phyloP scores from a whole-genome alignment of 768 basidiomycete genomes.

The Mrakia blollopis region DNA sequence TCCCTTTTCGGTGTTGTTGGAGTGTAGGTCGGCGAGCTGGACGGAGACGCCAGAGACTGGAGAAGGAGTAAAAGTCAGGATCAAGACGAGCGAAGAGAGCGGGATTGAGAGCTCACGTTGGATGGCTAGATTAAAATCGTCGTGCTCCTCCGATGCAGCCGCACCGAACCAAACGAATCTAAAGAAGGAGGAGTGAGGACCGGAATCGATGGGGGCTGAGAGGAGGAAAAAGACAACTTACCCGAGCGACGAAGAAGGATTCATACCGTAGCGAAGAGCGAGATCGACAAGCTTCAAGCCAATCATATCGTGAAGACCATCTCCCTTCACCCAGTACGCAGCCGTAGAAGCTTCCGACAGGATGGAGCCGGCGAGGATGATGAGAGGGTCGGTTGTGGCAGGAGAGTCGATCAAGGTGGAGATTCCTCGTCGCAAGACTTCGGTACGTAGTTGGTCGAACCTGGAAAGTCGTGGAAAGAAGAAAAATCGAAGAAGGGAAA shows the following conservation, averaged over 20 bases:
- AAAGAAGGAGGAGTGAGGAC: no score
- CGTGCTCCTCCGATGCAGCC: conserved; percentile 56
- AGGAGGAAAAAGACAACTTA: no score
- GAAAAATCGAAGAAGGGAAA: no score
- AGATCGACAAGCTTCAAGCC: conserved; percentile 51
- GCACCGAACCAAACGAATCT: conserved; percentile 65
- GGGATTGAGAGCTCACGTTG: conserved; percentile 54
- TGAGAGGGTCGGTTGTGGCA: conserved; percentile 56
- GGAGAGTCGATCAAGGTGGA: conserved; percentile 61
- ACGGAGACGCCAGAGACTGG: conserved; percentile 48
- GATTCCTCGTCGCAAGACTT: neutral
- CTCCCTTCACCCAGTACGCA: conserved; percentile 63
- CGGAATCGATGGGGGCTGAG: no score
- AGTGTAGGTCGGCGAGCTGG: conserved; percentile 59
- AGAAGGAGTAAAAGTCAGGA: neutral
- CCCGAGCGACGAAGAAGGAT: conserved; percentile 60
- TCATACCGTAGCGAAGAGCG: conserved; percentile 57
- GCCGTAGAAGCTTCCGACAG: conserved; percentile 67
- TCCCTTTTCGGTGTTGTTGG: neutral
- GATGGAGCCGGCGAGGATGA: conserved; percentile 60
- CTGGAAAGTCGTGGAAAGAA: neutral
- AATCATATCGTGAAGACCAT: conserved; percentile 58
- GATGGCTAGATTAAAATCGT: conserved; percentile 62
- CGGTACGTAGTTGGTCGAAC: neutral
- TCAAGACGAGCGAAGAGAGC: neutral